Evolutionary conservation across 2,329 filamentous ascomycete genomes (phyloP).

Genomic region (Alternaria sp.): DNA sequence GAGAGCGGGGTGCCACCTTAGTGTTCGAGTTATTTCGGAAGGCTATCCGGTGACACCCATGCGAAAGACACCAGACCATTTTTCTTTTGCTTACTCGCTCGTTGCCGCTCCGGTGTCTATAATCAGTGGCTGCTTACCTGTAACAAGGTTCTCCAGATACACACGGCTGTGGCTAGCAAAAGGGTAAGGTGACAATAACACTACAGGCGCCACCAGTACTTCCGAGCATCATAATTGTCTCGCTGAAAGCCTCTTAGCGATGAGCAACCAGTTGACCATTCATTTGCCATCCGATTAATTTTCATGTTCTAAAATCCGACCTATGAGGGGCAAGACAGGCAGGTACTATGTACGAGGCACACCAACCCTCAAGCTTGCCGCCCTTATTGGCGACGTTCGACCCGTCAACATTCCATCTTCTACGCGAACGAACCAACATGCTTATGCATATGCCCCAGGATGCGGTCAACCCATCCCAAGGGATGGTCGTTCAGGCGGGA

Average conservation of each 20-base stretch:
- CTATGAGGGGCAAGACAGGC: conserved; percentile 22
- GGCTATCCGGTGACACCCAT: conserved; percentile 29
- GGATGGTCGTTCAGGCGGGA: conserved; percentile 23
- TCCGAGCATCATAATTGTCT: conserved; percentile 31
- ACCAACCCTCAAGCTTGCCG: conserved; percentile 17
- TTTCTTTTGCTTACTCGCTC: conserved; percentile 26
- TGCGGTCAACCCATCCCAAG: conserved; percentile 21
- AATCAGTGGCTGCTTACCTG: conserved; percentile 17
- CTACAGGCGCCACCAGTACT: conserved; percentile 40
- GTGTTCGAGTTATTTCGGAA: conserved; percentile 16
- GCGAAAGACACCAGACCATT: conserved; percentile 22
- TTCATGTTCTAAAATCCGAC: conserved; percentile 13
- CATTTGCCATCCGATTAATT: conserved; percentile 17
- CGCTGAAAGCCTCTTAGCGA: conserved; percentile 18
- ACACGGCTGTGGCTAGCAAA: conserved; percentile 42
- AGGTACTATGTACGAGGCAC: conserved; percentile 29
- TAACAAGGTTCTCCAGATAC: conserved; percentile 45
- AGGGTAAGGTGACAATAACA: conserved; percentile 28
- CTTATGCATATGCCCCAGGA: conserved; percentile 19
- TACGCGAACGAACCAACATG: conserved; percentile 32
- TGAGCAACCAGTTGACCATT: conserved; percentile 1
- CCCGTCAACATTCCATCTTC: conserved; percentile 26
- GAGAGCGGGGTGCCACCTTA: conserved; percentile 20
- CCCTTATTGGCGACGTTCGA: conserved; percentile 26
- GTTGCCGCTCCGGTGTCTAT: conserved; percentile 21